Conservation (phyloP, 2,329 filamentous ascomycete species). For the Trichoderma guizhouense region DNA sequence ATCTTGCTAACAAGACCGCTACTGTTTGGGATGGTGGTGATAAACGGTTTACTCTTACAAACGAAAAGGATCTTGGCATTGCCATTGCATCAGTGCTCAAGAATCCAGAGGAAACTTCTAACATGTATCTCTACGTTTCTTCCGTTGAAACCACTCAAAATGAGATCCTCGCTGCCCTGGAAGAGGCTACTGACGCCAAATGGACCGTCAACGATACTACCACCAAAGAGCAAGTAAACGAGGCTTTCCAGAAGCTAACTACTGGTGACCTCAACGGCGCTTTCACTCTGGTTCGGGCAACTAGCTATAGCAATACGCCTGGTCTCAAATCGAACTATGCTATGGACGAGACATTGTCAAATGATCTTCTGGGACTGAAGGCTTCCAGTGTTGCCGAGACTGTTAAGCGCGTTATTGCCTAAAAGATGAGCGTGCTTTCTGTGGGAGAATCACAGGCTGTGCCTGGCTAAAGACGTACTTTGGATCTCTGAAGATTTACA, state of each 20-base stretch:
- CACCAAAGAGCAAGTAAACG: slow-evolving; percentile 19
- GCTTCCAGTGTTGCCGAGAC: neutral
- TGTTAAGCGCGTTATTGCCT: neutral
- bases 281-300: slow-evolving; percentile 20
- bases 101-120: slow-evolving; percentile 45
- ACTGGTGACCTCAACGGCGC: slow-evolving; percentile 19
- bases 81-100: slow-evolving; percentile 47
- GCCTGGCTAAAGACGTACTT: neutral
- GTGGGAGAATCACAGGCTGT: neutral
- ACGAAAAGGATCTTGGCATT: slow-evolving; percentile 36
- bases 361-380: slow-evolving; percentile 11
- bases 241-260: slow-evolving; percentile 7
- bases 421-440: neutral
- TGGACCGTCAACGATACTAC: slow-evolving; percentile 19
- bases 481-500: neutral
- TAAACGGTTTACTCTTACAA: slow-evolving; percentile 20
- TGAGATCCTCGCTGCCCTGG: slow-evolving; percentile 20
- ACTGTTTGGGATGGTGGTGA: slow-evolving; percentile 20
- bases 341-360: slow-evolving; percentile 18
- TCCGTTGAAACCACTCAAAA: slow-evolving; percentile 49
- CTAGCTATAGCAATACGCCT: slow-evolving; percentile 12
- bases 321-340: slow-evolving; percentile 20
- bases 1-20: slow-evolving; percentile 17
- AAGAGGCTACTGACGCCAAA: slow-evolving; percentile 18
- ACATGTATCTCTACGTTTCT: slow-evolving; percentile 51